phyloP scores from a whole-genome alignment of 192 early-diverging fungal species.

The Backusella tuberculispora region DNA sequence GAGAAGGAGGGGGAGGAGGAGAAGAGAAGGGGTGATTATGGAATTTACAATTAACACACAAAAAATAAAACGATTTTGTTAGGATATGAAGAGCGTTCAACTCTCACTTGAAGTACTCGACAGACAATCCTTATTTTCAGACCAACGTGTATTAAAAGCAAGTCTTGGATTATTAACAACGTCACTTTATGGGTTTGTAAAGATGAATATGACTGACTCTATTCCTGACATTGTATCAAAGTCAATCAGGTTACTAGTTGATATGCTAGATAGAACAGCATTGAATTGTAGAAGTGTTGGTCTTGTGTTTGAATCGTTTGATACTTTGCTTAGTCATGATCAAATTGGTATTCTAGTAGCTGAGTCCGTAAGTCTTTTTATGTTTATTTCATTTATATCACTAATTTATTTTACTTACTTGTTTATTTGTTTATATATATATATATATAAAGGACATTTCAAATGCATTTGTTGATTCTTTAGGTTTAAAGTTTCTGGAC shows the following conservation, averaged over 20 bases:
- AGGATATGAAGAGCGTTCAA: background rate
- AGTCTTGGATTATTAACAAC: background rate
- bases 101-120: background rate
- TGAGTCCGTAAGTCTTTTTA: constrained; percentile 24
- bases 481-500: constrained; percentile 49
- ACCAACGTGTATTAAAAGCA: constrained; percentile 15
- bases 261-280: constrained; percentile 24
- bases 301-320: constrained; percentile 33
- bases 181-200: background rate
- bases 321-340: constrained; percentile 29
- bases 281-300: constrained; percentile 31
- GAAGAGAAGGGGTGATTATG: too few species aligned
- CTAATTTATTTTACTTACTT: background rate
- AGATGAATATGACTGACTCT: background rate
- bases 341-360: constrained; percentile 15
- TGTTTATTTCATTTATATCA: background rate
- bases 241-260: constrained; percentile 17
- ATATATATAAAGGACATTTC: constrained; percentile 18
- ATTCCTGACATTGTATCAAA: constrained; percentile 9
- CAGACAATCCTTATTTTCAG: background rate
- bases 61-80: background rate
- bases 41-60: too few species aligned
- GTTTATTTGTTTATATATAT: background rate
- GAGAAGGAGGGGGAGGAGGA: too few species aligned
- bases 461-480: constrained; percentile 35